These are phyloP conservation scores for Citrus cavaleriei DNA, from an alignment of 345 rosid genomes.

Conservation along the genomic window DNA sequence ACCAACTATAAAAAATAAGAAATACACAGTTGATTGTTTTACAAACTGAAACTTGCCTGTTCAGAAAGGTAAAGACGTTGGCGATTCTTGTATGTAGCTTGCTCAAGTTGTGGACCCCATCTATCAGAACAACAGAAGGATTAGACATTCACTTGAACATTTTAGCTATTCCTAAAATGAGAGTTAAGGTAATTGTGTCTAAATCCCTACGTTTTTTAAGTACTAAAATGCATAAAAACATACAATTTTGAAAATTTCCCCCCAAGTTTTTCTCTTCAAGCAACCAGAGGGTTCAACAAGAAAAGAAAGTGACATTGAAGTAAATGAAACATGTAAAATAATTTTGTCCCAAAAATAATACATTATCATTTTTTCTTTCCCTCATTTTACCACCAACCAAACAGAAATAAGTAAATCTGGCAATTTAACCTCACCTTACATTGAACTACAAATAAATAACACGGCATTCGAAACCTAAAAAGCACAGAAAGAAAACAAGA, in stretches of 20 bases:
- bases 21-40: not conserved
- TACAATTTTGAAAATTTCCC: not conserved
- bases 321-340: not conserved
- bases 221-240: not conserved
- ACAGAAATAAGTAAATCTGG: not conserved
- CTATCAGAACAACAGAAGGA: conserved; percentile 21
- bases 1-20: not conserved
- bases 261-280: not conserved
- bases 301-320: not conserved
- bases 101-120: conserved; percentile 74
- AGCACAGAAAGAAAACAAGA: not conserved
- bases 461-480: not conserved
- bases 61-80: conserved; percentile 71
- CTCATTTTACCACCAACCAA: not conserved
- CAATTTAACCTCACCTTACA: not conserved
- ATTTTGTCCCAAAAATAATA: not conserved
- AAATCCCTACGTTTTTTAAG: too few relatives aligned
- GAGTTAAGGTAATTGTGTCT: not conserved
- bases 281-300: not conserved
- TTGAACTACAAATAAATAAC: not conserved
- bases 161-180: not conserved
- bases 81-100: conserved; percentile 62
- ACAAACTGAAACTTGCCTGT: conserved; percentile 35
- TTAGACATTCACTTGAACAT: not conserved
- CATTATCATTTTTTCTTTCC: not conserved